Percentiles rank a stretch among this genome's conserved stretches.
Conservation (phyloP, 179 eudicot species). For the Monotropa hypopitys region DNA sequence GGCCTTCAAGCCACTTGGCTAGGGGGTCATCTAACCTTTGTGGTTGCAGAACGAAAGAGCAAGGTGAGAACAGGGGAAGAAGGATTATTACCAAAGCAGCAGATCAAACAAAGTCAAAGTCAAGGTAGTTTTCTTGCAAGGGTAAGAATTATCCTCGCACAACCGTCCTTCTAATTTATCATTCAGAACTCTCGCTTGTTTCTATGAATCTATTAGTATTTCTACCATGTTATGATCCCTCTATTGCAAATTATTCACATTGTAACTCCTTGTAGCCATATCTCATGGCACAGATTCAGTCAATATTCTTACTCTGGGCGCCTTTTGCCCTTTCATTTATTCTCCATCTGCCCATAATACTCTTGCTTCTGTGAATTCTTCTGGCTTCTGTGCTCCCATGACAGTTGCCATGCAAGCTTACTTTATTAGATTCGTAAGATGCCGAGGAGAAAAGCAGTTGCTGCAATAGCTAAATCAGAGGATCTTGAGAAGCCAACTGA, state of each 20-base stretch:
- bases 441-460: slow-evolving; percentile 67
- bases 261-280: slow-evolving; percentile 49
- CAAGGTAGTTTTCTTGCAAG: too few relatives aligned
- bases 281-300: slow-evolving; percentile 64
- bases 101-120: too few relatives aligned
- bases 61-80: too few relatives aligned
- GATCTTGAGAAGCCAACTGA: slow-evolving; percentile 35
- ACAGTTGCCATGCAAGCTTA: slow-evolving; percentile 53
- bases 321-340: slow-evolving; percentile 74
- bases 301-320: slow-evolving; percentile 58
- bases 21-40: too few relatives aligned
- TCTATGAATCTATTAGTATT: slow-evolving; percentile 26
- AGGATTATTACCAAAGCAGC: too few relatives aligned
- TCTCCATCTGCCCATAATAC: slow-evolving; percentile 48
- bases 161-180: slow-evolving; percentile 40
- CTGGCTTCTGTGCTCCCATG: slow-evolving; percentile 60
- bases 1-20: too few relatives aligned
- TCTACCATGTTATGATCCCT: slow-evolving; percentile 20
- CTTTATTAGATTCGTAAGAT: slow-evolving; percentile 43
- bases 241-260: slow-evolving; percentile 30
- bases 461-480: slow-evolving; percentile 31
- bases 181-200: slow-evolving; percentile 44
- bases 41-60: too few relatives aligned
- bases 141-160: too few relatives aligned
- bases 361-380: slow-evolving; percentile 63